phyloP scores from a whole-genome alignment of 192 early-diverging fungal species.

The Coemansia sp. region DNA sequence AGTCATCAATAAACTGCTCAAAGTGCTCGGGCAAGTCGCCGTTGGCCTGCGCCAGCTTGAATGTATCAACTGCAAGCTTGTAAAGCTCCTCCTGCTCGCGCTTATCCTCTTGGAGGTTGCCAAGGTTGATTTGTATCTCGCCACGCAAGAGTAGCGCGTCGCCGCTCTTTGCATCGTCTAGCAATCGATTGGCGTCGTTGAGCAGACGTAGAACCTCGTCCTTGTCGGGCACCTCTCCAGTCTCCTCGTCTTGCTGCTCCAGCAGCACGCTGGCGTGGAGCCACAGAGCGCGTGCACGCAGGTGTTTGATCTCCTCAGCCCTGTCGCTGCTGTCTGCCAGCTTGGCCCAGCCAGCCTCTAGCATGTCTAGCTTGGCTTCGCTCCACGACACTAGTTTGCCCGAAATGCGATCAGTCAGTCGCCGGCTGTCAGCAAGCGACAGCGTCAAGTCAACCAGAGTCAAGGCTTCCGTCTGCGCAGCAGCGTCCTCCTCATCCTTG shows the following conservation, averaged over 20 bases:
- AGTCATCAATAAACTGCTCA: slow-evolving; percentile 42
- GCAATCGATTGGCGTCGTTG: slow-evolving; percentile 6
- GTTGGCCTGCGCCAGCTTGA: slow-evolving; percentile 17
- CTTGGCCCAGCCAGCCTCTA: too few relatives aligned
- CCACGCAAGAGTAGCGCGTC: slow-evolving; percentile 35
- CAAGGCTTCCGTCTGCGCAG: slow-evolving; percentile 9
- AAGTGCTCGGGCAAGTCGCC: slow-evolving; percentile 42
- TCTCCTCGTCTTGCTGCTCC: slow-evolving; percentile 14
- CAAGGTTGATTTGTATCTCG: slow-evolving; percentile 41
- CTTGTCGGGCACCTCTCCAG: slow-evolving; percentile 1
- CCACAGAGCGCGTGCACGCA: slow-evolving; percentile 28
- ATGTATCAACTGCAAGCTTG: slow-evolving; percentile 19
- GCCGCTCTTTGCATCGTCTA: background rate
- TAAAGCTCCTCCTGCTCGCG: slow-evolving; percentile 29
- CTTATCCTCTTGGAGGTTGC: slow-evolving; percentile 34
- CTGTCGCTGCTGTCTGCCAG: too few relatives aligned
- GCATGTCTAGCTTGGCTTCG: slow-evolving; percentile 2
- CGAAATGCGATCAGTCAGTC: background rate
- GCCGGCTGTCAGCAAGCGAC: slow-evolving; percentile 33
- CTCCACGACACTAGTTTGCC: slow-evolving; percentile 23
- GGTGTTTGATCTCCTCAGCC: background rate
- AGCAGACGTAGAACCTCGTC: slow-evolving; percentile 11
- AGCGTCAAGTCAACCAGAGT: slow-evolving; percentile 24
- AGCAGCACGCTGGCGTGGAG: slow-evolving; percentile 21
- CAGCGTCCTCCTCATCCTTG: background rate